Conservation (phyloP, 1,284 basidiomycete genomes). For the Cutaneotrichosporon daszewskae region DNA sequence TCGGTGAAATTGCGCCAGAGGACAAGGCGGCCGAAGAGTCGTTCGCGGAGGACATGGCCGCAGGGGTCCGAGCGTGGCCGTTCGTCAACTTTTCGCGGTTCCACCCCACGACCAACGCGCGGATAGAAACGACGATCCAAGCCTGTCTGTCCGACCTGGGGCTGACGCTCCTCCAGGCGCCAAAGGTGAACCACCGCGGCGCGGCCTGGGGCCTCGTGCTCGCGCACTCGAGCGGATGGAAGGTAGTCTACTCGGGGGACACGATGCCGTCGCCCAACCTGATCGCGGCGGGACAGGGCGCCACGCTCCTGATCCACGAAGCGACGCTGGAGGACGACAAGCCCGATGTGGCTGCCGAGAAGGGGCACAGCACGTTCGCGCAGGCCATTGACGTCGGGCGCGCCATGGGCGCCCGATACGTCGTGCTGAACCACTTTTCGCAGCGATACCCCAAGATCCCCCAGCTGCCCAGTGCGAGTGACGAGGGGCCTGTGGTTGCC, state of each 20-base stretch:
- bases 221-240: conserved; percentile 68
- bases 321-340: conserved; percentile 80
- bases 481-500: conserved; percentile 52
- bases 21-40: conserved; percentile 9
- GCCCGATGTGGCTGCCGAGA: conserved; percentile 62
- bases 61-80: conserved; percentile 22
- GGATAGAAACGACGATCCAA: background rate
- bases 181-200: conserved; percentile 67
- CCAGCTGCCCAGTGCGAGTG: conserved; percentile 36
- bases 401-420: conserved; percentile 75
- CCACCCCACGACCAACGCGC: conserved; percentile 1
- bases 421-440: conserved; percentile 91
- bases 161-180: conserved; percentile 53
- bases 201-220: conserved; percentile 65
- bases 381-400: conserved; percentile 73
- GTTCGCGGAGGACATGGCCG: conserved; percentile 12
- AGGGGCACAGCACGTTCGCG: conserved; percentile 83
- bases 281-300: conserved; percentile 59
- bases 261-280: conserved; percentile 71
- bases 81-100: conserved; percentile 13
- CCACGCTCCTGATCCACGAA: conserved; percentile 87
- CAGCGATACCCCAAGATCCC: conserved; percentile 87
- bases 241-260: conserved; percentile 78
- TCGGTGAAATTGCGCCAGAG: too few species aligned
- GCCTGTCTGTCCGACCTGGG: conserved; percentile 22